phyloP scores from a whole-genome alignment of 306 rosid genomes.

The Lathyrus tuberosus region DNA sequence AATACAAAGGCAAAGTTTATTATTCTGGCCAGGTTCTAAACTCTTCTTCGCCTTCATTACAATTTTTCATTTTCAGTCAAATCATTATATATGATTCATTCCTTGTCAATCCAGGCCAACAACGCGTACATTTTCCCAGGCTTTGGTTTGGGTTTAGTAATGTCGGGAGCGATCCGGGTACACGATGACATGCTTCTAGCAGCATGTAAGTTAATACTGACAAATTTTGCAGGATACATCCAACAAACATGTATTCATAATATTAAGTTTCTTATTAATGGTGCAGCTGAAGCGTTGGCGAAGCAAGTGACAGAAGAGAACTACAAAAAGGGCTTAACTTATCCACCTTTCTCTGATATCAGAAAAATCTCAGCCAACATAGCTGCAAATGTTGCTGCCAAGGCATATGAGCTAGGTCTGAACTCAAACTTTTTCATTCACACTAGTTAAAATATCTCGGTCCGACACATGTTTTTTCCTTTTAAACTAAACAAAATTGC shows the following conservation, averaged over 20 bases:
- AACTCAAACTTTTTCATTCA: slow-evolving; percentile 17
- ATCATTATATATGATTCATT: slow-evolving; percentile 14
- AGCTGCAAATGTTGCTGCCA: slow-evolving; percentile 89
- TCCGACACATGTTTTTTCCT: background rate
- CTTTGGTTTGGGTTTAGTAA: slow-evolving; percentile 78
- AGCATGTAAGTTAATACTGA: slow-evolving; percentile 72
- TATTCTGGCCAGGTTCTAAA: slow-evolving; percentile 75
- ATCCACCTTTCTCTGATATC: slow-evolving; percentile 74
- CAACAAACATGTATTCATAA: background rate
- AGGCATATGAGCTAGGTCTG: slow-evolving; percentile 86
- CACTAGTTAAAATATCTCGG: background rate
- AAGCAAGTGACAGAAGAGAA: slow-evolving; percentile 65
- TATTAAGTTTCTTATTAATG: background rate
- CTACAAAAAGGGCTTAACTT: slow-evolving; percentile 64
- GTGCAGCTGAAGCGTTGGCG: slow-evolving; percentile 81
- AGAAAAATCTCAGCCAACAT: slow-evolving; percentile 83
- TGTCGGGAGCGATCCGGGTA: slow-evolving; percentile 91
- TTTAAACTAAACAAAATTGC: slow-evolving; percentile 2
- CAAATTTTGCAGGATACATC: background rate
- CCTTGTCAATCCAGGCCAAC: slow-evolving; percentile 67
- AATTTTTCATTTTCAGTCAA: background rate
- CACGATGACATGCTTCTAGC: slow-evolving; percentile 93
- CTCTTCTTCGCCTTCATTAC: slow-evolving; percentile 21
- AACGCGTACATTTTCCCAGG: slow-evolving; percentile 97
- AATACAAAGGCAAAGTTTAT: slow-evolving; percentile 70